Evolutionary conservation across 176 grass and related monocot genomes (phyloP).

Genomic region (Ananas comosus): DNA sequence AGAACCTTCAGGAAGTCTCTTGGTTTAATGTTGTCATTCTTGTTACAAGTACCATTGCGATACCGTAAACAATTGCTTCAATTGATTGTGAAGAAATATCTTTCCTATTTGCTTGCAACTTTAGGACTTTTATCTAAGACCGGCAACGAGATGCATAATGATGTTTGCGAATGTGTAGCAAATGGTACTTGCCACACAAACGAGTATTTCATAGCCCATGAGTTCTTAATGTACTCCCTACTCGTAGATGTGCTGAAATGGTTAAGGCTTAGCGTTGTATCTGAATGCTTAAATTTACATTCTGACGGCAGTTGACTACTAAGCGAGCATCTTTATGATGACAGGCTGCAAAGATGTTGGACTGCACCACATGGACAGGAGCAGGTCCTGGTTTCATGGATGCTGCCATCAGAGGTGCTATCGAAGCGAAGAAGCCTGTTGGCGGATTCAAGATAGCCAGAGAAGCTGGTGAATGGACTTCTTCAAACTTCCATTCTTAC

Average conservation of each 20-base stretch:
- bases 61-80: background rate
- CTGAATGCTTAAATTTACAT: background rate
- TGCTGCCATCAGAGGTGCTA: slow-evolving; percentile 50
- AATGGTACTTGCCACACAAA: background rate
- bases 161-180: background rate
- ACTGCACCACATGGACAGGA: slow-evolving; percentile 82
- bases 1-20: background rate
- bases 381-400: slow-evolving; percentile 82
- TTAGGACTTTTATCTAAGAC: background rate
- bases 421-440: slow-evolving; percentile 48
- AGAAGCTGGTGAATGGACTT: slow-evolving; percentile 78
- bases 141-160: background rate
- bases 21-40: background rate
- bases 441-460: slow-evolving; percentile 73
- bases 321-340: background rate
- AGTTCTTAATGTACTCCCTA: background rate
- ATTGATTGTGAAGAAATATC: background rate
- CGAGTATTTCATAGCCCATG: background rate
- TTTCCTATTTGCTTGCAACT: background rate
- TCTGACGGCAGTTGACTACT: background rate
- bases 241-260: too few species aligned
- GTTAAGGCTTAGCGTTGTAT: background rate
- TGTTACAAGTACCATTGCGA: background rate
- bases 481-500: slow-evolving; percentile 66
- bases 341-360: slow-evolving; percentile 51